Evolutionary conservation across 257 asterid genomes (phyloP).

Genomic region (Ligustrum vulgare): DNA sequence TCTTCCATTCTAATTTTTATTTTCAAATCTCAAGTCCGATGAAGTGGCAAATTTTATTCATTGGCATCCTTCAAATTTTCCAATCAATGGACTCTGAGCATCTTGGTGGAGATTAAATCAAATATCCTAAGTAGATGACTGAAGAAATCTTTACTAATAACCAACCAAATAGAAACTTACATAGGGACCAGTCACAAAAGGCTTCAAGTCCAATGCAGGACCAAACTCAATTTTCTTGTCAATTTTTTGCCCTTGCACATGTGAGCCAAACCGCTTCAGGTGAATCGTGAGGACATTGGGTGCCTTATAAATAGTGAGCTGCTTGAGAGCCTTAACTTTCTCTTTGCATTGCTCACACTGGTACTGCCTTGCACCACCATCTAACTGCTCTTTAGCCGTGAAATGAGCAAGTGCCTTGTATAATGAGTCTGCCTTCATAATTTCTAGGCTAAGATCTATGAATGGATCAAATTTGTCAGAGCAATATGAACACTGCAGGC

Average conservation of each 20-base stretch:
- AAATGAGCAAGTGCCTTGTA: constrained; percentile 79
- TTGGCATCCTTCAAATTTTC: background rate
- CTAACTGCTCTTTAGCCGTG: constrained; percentile 82
- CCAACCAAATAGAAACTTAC: constrained; percentile 49
- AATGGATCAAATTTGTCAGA: constrained; percentile 92
- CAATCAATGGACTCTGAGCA: background rate
- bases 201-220: constrained; percentile 78
- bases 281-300: constrained; percentile 90
- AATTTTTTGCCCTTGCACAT: constrained; percentile 65
- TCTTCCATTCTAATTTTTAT: background rate
- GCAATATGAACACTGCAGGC: constrained; percentile 88
- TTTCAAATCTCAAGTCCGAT: background rate
- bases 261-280: constrained; percentile 84
- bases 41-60: background rate
- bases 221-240: constrained; percentile 60
- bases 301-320: constrained; percentile 75
- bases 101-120: no score
- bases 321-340: constrained; percentile 91
- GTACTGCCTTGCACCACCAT: constrained; percentile 88
- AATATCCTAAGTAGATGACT: background rate
- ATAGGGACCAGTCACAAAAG: constrained; percentile 76
- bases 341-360: constrained; percentile 95
- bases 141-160: background rate
- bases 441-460: constrained; percentile 90
- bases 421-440: constrained; percentile 72